Base-by-base conservation (phyloP, 1,139 yeast species). In the Wickerhamiella pararugosa region DNA sequence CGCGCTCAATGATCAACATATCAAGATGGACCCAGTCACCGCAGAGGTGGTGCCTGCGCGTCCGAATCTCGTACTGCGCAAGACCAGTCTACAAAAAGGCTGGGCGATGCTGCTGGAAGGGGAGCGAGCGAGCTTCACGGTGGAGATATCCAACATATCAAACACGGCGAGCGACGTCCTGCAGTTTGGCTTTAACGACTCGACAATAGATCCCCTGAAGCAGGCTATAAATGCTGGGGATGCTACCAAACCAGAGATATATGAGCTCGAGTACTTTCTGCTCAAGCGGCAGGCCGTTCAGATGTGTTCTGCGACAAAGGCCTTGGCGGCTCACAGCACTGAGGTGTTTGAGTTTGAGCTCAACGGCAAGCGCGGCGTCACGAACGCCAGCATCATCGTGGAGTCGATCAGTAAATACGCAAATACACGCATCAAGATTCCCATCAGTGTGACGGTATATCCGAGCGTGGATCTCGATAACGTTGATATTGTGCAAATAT, bases 51-150 rank as follows among this genome's bases (percentile, higher is more conserved):
- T 79, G 10, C 70, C 76, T 1, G 72, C 79, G 0, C 87, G 82
- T 52, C 94, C 94, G 0, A 61, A 69, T 6, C 61, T 83, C 39
- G 67, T 74, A 2, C 57, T 79, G 6, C 62, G 72, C 1, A 67
- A 70, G 35, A 61, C 73, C 5, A 71, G 76, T 55, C 65, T 80
- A 6, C 68, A 71, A 30, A 77, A 76, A 52, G 75, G 76, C 2
- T 77, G 83, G 76, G 54, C 79, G 4, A 78, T 82, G 84, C 58
- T 83, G n/a, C 59, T 83, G 25, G 94, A 83, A 54, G 94, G 94
- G 5, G 93, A 84, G 51, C 63, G 64, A 40, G 67, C 66, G 42
- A 53, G 59, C 4, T 73, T 81, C 45, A 61, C 69, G 0, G 60
- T 82, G 3, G 58, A 63, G 1, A 60, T 83, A 39, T 68, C 71